Conservation (phyloP, 306 rosid species). For the Castanospermum australe region DNA sequence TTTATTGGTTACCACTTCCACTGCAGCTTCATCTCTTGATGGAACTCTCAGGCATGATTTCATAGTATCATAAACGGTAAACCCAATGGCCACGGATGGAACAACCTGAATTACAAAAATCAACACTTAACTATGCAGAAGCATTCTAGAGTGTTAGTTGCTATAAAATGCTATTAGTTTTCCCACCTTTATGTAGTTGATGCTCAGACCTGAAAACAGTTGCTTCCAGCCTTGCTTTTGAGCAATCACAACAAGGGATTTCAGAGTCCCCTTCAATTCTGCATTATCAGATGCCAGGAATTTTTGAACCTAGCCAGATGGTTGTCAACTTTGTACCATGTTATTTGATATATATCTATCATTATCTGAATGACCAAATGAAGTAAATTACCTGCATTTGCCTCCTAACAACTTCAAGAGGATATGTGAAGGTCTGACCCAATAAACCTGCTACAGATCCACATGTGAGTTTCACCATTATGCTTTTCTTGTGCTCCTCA, state of each 20-base stretch:
- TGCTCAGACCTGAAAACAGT: constrained; percentile 93
- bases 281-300: constrained; percentile 45
- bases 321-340: neutral
- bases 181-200: constrained; percentile 85
- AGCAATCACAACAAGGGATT: constrained; percentile 66
- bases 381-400: constrained; percentile 85
- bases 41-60: constrained; percentile 76
- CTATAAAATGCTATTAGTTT: constrained; percentile 11
- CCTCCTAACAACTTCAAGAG: constrained; percentile 97
- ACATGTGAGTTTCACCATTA: constrained; percentile 76
- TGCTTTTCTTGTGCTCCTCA: constrained; percentile 64
- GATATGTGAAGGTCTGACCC: constrained; percentile 95
- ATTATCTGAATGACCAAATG: constrained; percentile 6
- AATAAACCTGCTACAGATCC: constrained; percentile 94
- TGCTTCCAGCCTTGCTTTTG: constrained; percentile 84
- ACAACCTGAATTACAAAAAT: constrained; percentile 68
- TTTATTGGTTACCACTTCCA: constrained; percentile 55
- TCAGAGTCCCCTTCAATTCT: constrained; percentile 76
- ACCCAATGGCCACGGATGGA: constrained; percentile 96
- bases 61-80: constrained; percentile 85
- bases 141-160: neutral
- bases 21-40: constrained; percentile 71
- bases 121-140: constrained; percentile 26
- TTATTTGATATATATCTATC: constrained; percentile 11
- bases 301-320: constrained; percentile 69